Percentiles rank a stretch among this genome's conserved stretches.
Conservation (phyloP, 106 monocot genomes). For the Acanthochlamys bracteata region DNA sequence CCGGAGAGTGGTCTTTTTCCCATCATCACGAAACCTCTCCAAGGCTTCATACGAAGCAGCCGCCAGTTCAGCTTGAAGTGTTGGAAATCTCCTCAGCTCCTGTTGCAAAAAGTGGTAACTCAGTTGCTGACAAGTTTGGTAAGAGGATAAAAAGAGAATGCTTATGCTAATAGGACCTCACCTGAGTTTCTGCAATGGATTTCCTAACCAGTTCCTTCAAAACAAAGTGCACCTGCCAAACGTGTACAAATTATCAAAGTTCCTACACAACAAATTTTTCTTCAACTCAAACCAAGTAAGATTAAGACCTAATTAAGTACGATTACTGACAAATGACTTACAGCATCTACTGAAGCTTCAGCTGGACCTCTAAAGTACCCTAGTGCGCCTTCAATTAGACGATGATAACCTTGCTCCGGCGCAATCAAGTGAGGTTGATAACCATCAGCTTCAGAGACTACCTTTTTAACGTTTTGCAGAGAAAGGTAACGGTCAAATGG, state of each 20-base stretch:
- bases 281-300: too few relatives aligned
- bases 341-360: slow-evolving; percentile 78
- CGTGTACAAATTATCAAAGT: too few relatives aligned
- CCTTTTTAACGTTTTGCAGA: slow-evolving; percentile 58
- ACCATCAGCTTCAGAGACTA: slow-evolving; percentile 73
- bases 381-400: slow-evolving; percentile 62
- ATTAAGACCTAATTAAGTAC: too few relatives aligned
- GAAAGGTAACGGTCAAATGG: slow-evolving; percentile 73
- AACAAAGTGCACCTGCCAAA: slow-evolving; percentile 38
- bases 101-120: slow-evolving; percentile 6
- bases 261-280: too few relatives aligned
- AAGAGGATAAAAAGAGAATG: not conserved
- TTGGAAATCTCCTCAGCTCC: slow-evolving; percentile 78
- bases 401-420: slow-evolving; percentile 76
- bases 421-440: slow-evolving; percentile 85
- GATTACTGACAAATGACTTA: slow-evolving; percentile 18
- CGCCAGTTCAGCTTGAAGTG: slow-evolving; percentile 67
- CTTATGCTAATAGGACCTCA: not conserved
- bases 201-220: slow-evolving; percentile 52
- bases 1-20: slow-evolving; percentile 60
- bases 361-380: slow-evolving; percentile 64
- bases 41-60: slow-evolving; percentile 56
- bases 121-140: not conserved
- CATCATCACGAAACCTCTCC: slow-evolving; percentile 70
- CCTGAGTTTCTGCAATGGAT: slow-evolving; percentile 50